A percentile compares a stretch with the other conserved stretches of the same genome.
These are phyloP conservation scores for Tanozyma kutaoensis DNA, from an alignment of 805 yeast genomes.

Conservation along the genomic window DNA sequence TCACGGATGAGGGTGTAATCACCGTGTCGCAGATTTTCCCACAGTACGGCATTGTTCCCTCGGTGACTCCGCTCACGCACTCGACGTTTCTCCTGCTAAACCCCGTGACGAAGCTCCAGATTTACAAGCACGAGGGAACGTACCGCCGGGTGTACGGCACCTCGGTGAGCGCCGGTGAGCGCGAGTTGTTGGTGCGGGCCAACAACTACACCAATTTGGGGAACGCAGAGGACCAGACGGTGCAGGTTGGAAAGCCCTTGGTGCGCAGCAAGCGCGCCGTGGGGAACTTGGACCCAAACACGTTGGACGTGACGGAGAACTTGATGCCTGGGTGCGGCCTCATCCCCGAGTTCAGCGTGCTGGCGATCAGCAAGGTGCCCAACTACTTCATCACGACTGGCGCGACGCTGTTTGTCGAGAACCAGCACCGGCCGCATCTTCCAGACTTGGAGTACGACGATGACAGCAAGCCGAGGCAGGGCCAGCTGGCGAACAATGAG, in stretches of 20 bases:
- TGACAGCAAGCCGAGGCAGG: slow-evolving; percentile 15
- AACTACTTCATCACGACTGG: slow-evolving; percentile 23
- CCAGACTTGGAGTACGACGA: slow-evolving; percentile 1
- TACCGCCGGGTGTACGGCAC: slow-evolving; percentile 8
- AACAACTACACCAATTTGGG: slow-evolving; percentile 11
- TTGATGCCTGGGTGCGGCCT: slow-evolving; percentile 31
- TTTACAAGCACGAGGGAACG: slow-evolving; percentile 15
- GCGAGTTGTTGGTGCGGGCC: slow-evolving; percentile 18
- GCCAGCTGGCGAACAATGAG: slow-evolving; percentile 23
- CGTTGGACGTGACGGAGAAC: slow-evolving; percentile 23
- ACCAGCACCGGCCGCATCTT: slow-evolving; percentile 4
- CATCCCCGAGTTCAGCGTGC: slow-evolving; percentile 27
- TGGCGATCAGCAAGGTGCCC: slow-evolving; percentile 27
- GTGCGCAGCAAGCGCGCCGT: slow-evolving; percentile 17
- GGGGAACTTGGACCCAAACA: slow-evolving; percentile 23
- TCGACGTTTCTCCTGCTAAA: slow-evolving; percentile 22
- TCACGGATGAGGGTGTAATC: slow-evolving; percentile 17
- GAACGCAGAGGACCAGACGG: slow-evolving; percentile 1
- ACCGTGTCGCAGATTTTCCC: slow-evolving; percentile 27
- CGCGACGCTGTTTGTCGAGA: slow-evolving; percentile 9
- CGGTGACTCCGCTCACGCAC: slow-evolving; percentile 16
- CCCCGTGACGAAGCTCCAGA: slow-evolving; percentile 20
- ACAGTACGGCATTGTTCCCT: slow-evolving; percentile 19
- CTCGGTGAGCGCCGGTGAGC: slow-evolving; percentile 17
- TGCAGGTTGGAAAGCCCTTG: slow-evolving; percentile 11